A percentile compares a stretch with the other conserved stretches of the same genome.
Conservation (phyloP, 257 asterid genomes). For the Fraxinus anomala region DNA sequence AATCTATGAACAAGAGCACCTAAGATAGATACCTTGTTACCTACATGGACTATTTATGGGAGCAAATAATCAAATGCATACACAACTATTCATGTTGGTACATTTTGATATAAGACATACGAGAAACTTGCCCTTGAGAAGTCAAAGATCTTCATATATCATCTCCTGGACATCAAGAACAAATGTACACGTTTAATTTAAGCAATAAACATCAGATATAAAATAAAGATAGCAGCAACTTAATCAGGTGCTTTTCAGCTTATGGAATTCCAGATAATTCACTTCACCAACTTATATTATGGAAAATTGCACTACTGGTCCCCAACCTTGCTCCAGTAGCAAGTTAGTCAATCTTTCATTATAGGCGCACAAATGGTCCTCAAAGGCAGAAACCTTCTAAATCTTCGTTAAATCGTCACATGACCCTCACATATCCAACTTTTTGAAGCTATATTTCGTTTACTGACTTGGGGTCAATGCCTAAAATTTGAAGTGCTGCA, state of each 20-base stretch:
- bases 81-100: constrained; percentile 10
- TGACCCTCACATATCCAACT: background rate
- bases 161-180: constrained; percentile 53
- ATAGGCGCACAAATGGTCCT: background rate
- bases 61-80: constrained; percentile 22
- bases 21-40: background rate
- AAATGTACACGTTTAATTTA: constrained; percentile 6
- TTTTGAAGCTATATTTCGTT: background rate
- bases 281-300: background rate
- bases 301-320: background rate
- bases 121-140: constrained; percentile 3
- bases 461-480: background rate
- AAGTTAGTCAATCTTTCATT: background rate
- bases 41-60: constrained; percentile 17
- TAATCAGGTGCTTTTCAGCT: background rate
- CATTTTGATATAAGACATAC: constrained; percentile 13
- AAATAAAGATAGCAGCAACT: background rate
- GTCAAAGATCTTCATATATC: constrained; percentile 55
- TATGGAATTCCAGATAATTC: background rate
- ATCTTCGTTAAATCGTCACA: background rate
- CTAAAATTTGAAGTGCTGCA: background rate
- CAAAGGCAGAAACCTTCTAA: background rate
- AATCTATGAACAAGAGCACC: background rate
- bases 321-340: background rate
- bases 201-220: background rate